phyloP scores from a whole-genome alignment of 257 asterid species.

The Cinchona pubescens region DNA sequence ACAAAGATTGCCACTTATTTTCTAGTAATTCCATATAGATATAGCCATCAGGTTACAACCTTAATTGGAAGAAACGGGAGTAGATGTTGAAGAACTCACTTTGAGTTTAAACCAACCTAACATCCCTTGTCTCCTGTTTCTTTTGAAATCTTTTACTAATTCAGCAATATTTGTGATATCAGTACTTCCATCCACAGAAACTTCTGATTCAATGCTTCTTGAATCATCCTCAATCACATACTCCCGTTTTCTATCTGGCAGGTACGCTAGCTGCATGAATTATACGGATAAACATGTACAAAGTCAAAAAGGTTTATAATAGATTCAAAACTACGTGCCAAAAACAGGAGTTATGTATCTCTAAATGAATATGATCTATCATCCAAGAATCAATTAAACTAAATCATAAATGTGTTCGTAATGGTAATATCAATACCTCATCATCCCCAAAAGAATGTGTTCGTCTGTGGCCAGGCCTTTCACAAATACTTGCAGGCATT shows the following conservation, averaged over 20 bases:
- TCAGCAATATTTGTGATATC: constrained; percentile 57
- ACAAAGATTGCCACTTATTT: background rate
- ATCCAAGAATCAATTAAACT: background rate
- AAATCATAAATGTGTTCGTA: background rate
- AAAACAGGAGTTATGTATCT: background rate
- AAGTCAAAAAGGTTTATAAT: background rate
- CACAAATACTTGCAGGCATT: constrained; percentile 42
- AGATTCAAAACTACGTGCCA: background rate
- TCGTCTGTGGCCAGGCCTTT: constrained; percentile 54
- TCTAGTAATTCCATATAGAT: background rate
- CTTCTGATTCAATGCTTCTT: constrained; percentile 60
- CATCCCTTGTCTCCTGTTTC: constrained; percentile 63
- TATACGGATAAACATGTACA: constrained; percentile 22
- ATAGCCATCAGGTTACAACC: background rate
- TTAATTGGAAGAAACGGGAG: background rate
- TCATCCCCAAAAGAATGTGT: constrained; percentile 89
- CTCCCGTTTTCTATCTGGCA: constrained; percentile 81
- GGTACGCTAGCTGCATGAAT: constrained; percentile 68
- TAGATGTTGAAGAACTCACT: constrained; percentile 36
- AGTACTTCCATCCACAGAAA: constrained; percentile 48
- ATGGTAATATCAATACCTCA: constrained; percentile 46
- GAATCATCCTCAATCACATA: constrained; percentile 52
- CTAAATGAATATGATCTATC: background rate
- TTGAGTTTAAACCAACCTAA: constrained; percentile 81
- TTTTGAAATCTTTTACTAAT: constrained; percentile 57